phyloP scores from a whole-genome alignment of 371 early-diverging fungal genomes.

The Antonospora locustae region DNA sequence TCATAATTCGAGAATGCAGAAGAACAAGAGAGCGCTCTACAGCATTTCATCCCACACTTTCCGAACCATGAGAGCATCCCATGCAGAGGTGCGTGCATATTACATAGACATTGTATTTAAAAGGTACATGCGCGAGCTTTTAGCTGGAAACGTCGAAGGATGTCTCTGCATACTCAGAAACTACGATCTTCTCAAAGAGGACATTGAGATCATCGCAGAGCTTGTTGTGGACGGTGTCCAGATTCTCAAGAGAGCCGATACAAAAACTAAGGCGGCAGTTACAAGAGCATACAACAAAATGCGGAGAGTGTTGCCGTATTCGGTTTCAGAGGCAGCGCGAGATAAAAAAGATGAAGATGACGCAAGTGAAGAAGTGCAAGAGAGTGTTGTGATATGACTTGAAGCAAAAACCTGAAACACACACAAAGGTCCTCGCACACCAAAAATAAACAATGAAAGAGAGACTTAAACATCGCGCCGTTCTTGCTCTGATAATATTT shows the following conservation, averaged over 20 bases:
- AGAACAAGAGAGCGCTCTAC: constrained; percentile 61
- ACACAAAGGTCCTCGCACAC: too few relatives aligned
- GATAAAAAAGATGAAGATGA: too few relatives aligned
- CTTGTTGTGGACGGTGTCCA: constrained; percentile 57
- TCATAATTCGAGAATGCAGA: constrained; percentile 67
- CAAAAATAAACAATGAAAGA: too few relatives aligned
- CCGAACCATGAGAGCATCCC: constrained; percentile 58
- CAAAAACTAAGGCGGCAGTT: constrained; percentile 64
- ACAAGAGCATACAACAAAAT: constrained; percentile 59
- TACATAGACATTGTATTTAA: constrained; percentile 18
- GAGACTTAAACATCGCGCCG: too few relatives aligned
- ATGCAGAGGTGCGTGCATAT: constrained; percentile 48
- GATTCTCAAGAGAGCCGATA: constrained; percentile 59
- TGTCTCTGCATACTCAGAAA: constrained; percentile 67
- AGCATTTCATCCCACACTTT: constrained; percentile 67
- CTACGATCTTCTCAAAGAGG: constrained; percentile 71
- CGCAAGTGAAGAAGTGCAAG: too few relatives aligned
- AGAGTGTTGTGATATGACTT: too few relatives aligned
- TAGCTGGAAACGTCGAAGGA: constrained; percentile 58
- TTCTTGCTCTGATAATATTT: constrained; percentile 59
- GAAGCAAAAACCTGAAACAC: too few relatives aligned
- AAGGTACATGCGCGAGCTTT: constrained; percentile 6
- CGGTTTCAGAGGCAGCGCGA: too few relatives aligned
- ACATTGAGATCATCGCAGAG: constrained; percentile 67
- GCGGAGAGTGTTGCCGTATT: too few relatives aligned